A percentile compares a stretch with the other conserved stretches of the same genome.
Evolutionary conservation across 1,284 basidiomycete genomes (phyloP).

Genomic region (Malassezia arunalokei): DNA sequence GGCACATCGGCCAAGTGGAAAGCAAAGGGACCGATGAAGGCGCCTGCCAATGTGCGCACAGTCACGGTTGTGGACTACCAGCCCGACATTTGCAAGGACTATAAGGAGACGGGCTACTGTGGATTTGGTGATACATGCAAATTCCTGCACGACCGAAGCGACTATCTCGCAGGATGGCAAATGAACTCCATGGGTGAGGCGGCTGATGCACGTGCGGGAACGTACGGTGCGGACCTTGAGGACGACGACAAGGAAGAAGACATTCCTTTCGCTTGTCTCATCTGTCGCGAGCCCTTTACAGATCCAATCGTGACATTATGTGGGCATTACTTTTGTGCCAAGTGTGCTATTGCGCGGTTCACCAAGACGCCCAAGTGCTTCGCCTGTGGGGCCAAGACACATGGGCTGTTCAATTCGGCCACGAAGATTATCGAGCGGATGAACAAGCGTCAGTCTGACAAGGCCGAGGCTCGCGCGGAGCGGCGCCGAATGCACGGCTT

Average conservation of each 20-base stretch:
- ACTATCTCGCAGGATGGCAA: conserved; percentile 94
- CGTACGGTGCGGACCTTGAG: conserved; percentile 50
- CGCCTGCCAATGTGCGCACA: conserved; percentile 67
- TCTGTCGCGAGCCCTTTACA: conserved; percentile 85
- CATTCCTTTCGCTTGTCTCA: conserved; percentile 89
- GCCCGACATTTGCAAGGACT: conserved; percentile 97
- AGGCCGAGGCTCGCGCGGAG: conserved; percentile 18
- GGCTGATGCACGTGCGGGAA: conserved; percentile 39
- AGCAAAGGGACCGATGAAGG: conserved; percentile 47
- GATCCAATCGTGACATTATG: conserved; percentile 92
- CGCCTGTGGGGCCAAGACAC: conserved; percentile 82
- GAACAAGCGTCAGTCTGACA: conserved; percentile 18
- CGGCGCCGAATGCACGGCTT: conserved; percentile 19
- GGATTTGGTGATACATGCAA: conserved; percentile 99
- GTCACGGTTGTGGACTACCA: conserved; percentile 96
- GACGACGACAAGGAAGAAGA: conserved; percentile 59
- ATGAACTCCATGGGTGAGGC: conserved; percentile 54
- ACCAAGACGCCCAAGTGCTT: conserved; percentile 88
- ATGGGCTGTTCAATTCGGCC: conserved; percentile 84
- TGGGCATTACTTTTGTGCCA: conserved; percentile 88
- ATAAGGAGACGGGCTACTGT: conserved; percentile 98
- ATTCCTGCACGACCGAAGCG: conserved; percentile 51
- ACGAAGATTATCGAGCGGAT: conserved; percentile 69
- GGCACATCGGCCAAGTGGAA: conserved; percentile 75
- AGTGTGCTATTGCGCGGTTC: conserved; percentile 81